Base-by-base conservation (phyloP, 345 rosid species). In the Sapria himalayana region DNA sequence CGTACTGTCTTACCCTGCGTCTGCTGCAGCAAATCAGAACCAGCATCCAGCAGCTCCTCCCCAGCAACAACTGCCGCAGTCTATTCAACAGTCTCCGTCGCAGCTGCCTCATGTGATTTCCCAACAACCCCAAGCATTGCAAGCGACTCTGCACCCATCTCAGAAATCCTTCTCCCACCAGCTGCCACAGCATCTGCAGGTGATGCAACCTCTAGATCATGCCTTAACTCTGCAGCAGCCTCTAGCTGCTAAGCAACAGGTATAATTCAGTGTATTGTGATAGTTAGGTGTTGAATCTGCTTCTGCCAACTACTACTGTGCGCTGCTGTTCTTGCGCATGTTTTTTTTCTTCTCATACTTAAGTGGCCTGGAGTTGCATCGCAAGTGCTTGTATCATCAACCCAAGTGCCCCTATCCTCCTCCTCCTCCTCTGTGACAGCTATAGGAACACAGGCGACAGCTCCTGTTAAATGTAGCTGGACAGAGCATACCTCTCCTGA, bases 401-500 rank as follows among this genome's bases (percentile, higher is more conserved):
- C 64, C 51, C 73, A 67, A 56, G 65, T 64, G 44, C 66, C 66
- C 35, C 47, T 66, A 18, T 60, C 76, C 10, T 33, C 65, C 15
- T 49, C 65, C 29, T 56, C 60, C 54, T 43, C 54, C 37, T 39
- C 72, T 19, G 46, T 54, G 48, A 51, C 63, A 34, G 46, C 80
- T 45, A 59, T 51, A 39, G 29, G 25, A 15, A 40, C 49, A 7
- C 74, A 64, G 29, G 40, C 58, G 16, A 59, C 41, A 18, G 60
- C 67, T 50, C 54, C 85, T 45, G 57, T 47, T 43, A 74, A 77
- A 61, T 66, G 78, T 64, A 72, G 49, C 54, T 89, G 98, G 98
- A 79, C 98, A 1, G 98, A 82, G 61, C 98, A 89, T 66, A 76
- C 76, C 22, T 82, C 98, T 7, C 95, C 95, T 7, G 98, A 89